A percentile compares a stretch with the other conserved stretches of the same genome.
phyloP scores from a whole-genome alignment of 352 stramenopile genomes.

The Globisporangium takayamanum region DNA sequence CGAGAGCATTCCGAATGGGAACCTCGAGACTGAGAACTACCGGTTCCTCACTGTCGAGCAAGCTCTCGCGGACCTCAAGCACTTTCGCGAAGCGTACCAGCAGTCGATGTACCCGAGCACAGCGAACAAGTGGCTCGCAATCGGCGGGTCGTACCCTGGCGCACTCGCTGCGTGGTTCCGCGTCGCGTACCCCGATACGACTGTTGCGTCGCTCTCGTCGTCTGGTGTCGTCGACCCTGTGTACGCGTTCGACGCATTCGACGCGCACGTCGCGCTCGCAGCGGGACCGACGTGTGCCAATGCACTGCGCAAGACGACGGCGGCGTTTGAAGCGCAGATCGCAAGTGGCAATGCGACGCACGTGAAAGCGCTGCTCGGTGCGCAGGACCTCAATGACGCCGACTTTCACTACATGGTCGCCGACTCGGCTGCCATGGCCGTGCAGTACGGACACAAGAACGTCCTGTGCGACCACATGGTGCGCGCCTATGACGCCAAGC shows the following conservation, averaged over 20 bases:
- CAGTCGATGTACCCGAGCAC: conserved; percentile 14
- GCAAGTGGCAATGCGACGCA: conserved; percentile 33
- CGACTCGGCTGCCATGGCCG: conserved; percentile 80
- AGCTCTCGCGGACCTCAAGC: conserved; percentile 78
- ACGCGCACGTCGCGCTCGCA: conserved; percentile 67
- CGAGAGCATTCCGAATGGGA: conserved; percentile 70
- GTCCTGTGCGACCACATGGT: conserved; percentile 63
- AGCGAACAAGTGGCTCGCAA: conserved; percentile 59
- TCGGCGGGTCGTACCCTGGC: conserved; percentile 82
- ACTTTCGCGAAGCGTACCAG: conserved; percentile 75
- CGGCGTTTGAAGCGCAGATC: conserved; percentile 63
- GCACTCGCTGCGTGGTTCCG: conserved; percentile 78
- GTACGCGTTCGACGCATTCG: conserved; percentile 78
- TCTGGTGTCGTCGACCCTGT: conserved; percentile 79
- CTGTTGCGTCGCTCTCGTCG: conserved; percentile 60
- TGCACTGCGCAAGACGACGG: conserved; percentile 52
- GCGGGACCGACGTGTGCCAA: conserved; percentile 51
- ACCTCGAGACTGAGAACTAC: conserved; percentile 71
- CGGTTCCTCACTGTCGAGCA: conserved; percentile 79
- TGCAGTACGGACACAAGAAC: conserved; percentile 86
- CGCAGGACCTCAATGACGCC: conserved; percentile 41
- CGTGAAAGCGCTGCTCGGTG: conserved; percentile 63
- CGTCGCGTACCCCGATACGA: conserved; percentile 73
- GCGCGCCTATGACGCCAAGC: conserved; percentile 37
- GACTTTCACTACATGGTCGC: conserved; percentile 91